These are phyloP conservation scores for Solanum sparsipilum DNA, from an alignment of 257 asterid genomes.

Conservation along the genomic window DNA sequence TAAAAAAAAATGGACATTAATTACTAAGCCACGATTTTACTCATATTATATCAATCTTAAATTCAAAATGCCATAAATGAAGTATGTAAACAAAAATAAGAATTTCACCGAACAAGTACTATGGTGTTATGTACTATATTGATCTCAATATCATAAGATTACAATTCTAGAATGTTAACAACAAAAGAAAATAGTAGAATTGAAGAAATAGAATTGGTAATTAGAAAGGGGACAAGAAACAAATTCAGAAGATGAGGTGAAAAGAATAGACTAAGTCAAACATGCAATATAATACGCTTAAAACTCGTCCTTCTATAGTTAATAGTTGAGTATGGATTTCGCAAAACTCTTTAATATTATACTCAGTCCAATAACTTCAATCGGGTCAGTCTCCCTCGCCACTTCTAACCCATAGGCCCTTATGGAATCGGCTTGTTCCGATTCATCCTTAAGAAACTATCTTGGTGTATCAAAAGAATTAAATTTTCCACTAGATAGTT, in stretches of 20 bases:
- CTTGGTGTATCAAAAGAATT: neutral
- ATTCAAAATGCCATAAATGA: neutral
- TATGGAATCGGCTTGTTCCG: neutral
- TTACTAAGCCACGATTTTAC: fast-evolving
- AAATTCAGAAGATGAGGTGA: neutral
- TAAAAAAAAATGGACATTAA: neutral
- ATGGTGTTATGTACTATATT: neutral
- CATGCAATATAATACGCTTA: fast-evolving
- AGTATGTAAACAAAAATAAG: neutral
- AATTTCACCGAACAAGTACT: neutral
- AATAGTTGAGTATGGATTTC: fast-evolving
- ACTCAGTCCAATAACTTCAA: neutral
- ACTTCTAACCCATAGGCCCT: neutral
- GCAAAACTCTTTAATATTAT: neutral
- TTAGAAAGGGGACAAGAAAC: neutral
- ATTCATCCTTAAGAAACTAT: neutral
- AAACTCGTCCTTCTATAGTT: neutral
- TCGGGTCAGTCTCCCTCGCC: fast-evolving
- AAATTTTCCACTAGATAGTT: neutral
- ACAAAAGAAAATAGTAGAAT: neutral
- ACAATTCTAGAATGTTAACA: neutral
- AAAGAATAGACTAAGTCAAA: neutral
- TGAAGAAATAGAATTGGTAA: neutral
- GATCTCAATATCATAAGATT: neutral
- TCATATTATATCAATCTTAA: no score